phyloP scores from a whole-genome alignment of 2,329 filamentous ascomycete species.

The Metarhizium album region DNA sequence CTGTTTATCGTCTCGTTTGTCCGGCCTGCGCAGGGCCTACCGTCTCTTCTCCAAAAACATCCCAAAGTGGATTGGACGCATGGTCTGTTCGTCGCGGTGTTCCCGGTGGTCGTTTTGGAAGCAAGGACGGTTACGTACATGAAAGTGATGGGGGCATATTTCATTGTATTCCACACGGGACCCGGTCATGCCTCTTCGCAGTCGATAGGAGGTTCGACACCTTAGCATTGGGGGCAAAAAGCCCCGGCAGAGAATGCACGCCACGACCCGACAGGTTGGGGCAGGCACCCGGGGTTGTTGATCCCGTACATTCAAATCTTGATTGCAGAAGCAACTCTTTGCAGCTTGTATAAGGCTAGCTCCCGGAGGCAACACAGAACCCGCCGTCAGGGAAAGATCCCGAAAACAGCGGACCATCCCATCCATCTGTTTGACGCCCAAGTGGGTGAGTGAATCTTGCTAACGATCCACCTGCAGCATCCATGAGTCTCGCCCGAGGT shows the following conservation, averaged over 20 bases:
- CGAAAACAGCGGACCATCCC: neutral
- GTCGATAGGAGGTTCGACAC: slow-evolving; percentile 2
- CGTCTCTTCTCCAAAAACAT: neutral
- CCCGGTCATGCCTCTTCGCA: slow-evolving; percentile 1
- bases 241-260: neutral
- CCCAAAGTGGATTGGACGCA: neutral
- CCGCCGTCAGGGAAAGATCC: slow-evolving; percentile 1
- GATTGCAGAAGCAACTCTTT: neutral
- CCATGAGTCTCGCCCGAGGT: neutral
- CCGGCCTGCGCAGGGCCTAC: neutral
- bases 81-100: slow-evolving; percentile 7
- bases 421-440: neutral
- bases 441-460: neutral
- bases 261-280: neutral
- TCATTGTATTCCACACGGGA: neutral
- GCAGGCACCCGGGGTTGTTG: no score
- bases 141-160: neutral
- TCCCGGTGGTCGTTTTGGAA: slow-evolving; percentile 3
- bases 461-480: neutral
- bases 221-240: neutral
- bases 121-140: slow-evolving; percentile 4
- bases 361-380: slow-evolving; percentile 3
- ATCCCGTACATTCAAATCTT: no score
- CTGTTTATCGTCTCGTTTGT: slow-evolving; percentile 1
- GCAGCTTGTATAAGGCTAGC: neutral